Evolutionary conservation across 441 rosid species (phyloP).

Genomic region (Capsella rubella): DNA sequence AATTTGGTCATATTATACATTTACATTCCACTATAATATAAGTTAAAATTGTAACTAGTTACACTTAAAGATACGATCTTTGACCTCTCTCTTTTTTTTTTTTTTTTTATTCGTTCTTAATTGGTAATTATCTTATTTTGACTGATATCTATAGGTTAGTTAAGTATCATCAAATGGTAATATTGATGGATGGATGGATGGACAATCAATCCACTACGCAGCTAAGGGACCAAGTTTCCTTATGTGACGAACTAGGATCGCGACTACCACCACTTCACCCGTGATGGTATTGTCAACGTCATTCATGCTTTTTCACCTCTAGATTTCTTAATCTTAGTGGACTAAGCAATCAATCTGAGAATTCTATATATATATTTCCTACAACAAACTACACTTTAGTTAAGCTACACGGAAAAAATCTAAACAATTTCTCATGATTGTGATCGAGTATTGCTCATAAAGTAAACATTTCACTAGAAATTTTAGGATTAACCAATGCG

Average conservation of each 20-base stretch:
- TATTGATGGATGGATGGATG: constrained; percentile 32
- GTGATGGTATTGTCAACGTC: background rate
- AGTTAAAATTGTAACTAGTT: background rate
- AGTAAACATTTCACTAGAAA: background rate
- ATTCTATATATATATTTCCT: background rate
- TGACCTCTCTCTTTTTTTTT: background rate
- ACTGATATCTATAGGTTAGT: constrained; percentile 15
- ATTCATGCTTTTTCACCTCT: constrained; percentile 5
- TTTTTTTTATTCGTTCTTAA: too few relatives aligned
- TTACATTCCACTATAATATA: background rate
- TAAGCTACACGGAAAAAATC: background rate
- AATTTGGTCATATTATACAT: background rate
- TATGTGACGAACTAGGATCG: background rate
- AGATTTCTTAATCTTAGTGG: constrained; percentile 1
- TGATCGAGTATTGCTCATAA: background rate
- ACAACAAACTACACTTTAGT: background rate
- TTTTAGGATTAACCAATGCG: too few relatives aligned
- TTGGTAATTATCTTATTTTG: constrained; percentile 6
- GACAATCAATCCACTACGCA: constrained; percentile 57
- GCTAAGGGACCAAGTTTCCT: constrained; percentile 31
- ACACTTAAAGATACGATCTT: background rate
- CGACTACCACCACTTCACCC: constrained; percentile 34
- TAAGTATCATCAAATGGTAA: background rate
- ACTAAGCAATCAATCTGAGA: background rate
- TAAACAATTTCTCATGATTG: background rate